These are phyloP conservation scores for Raffaelea albimanens DNA, from an alignment of 2,329 filamentous ascomycete species.

Conservation along the genomic window DNA sequence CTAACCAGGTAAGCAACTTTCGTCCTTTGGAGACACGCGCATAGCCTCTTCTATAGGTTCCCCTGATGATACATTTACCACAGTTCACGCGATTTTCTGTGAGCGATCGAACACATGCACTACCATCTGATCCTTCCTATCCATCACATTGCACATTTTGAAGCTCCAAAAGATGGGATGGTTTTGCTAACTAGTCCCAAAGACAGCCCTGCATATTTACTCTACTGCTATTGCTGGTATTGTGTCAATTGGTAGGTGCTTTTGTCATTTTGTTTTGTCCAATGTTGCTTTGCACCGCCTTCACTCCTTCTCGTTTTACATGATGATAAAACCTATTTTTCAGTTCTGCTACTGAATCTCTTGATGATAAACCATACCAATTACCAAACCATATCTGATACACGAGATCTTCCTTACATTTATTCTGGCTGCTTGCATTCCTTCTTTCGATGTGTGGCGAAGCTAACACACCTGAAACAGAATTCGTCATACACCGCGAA, in stretches of 20 bases:
- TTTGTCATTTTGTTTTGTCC: no score
- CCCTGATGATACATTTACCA: constrained; percentile 48
- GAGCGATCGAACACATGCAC: constrained; percentile 61
- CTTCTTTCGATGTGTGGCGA: neutral
- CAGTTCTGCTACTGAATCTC: constrained; percentile 69
- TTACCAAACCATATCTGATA: constrained; percentile 34
- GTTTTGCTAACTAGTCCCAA: neutral
- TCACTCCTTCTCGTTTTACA: constrained; percentile 23
- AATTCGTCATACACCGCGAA: no score
- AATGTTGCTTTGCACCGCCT: no score
- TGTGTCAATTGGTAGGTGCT: no score
- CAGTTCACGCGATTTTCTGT: constrained; percentile 49
- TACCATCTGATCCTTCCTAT: constrained; percentile 54
- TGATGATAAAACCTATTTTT: constrained; percentile 55
- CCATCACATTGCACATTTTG: neutral
- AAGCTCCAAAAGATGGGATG: no score
- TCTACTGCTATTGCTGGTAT: no score
- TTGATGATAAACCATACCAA: constrained; percentile 60
- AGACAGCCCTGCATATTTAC: no score
- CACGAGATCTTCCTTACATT: constrained; percentile 5
- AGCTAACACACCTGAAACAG: neutral
- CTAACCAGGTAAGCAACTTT: constrained; percentile 4
- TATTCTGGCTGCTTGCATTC: constrained; percentile 6
- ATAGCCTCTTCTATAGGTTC: constrained; percentile 6
- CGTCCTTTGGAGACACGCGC: no score